phyloP scores from a whole-genome alignment of 1,284 basidiomycete genomes.

The Puccinia hordei region DNA sequence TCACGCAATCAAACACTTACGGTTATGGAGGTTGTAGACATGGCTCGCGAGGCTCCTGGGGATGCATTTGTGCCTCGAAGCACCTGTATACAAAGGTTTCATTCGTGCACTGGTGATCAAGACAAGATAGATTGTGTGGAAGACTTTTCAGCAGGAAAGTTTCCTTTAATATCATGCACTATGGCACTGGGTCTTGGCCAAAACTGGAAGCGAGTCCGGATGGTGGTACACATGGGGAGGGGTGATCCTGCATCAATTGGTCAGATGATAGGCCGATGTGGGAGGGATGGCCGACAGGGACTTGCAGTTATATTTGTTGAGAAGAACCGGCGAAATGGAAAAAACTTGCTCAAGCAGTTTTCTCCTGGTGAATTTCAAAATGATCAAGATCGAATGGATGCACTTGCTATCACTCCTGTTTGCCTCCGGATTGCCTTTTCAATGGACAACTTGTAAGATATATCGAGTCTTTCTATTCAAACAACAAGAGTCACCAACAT shows the following conservation, averaged over 20 bases:
- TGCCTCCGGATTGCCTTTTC: conserved; percentile 14
- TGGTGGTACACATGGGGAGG: too few relatives aligned
- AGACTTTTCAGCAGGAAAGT: background rate
- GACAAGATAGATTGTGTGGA: conserved; percentile 1
- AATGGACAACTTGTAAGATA: background rate
- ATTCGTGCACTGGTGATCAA: background rate
- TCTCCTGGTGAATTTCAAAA: background rate
- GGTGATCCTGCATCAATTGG: background rate
- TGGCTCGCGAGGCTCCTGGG: background rate
- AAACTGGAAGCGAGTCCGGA: too few relatives aligned
- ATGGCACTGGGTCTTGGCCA: too few relatives aligned
- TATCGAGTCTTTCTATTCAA: background rate
- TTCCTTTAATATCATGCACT: conserved; percentile 20
- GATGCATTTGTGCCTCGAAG: background rate
- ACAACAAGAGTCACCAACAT: background rate
- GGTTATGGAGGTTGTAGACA: conserved; percentile 10
- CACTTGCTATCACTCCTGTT: background rate
- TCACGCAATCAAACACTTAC: background rate
- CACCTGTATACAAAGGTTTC: background rate
- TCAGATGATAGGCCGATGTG: conserved; percentile 24
- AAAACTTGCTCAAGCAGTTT: background rate
- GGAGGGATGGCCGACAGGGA: background rate
- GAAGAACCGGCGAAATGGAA: background rate
- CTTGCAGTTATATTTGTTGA: conserved; percentile 28
- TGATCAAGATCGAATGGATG: conserved; percentile 27